Conservation (phyloP, 2,329 filamentous ascomycete genomes). For the Aspergillus sp. region DNA sequence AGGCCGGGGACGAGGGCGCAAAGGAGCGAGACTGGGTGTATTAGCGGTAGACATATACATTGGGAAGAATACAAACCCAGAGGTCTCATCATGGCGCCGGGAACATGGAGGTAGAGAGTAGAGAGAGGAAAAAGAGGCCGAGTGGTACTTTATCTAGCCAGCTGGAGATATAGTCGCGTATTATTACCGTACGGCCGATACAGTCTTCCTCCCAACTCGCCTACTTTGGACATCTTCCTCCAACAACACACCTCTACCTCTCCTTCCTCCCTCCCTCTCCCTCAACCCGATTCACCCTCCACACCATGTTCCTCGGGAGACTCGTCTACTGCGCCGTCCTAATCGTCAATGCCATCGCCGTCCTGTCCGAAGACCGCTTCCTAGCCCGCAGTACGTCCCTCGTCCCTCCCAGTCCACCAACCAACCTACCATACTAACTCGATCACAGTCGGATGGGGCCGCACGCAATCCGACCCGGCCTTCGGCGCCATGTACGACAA, state of each 20-base stretch:
- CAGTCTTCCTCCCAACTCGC: too few relatives aligned
- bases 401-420: constrained; percentile 1
- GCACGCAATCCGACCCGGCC: constrained; percentile 54
- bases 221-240: too few relatives aligned
- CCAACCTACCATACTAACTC: neutral
- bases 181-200: too few relatives aligned
- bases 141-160: too few relatives aligned
- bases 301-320: constrained; percentile 58
- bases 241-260: neutral
- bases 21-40: constrained; percentile 33
- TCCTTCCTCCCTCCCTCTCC: constrained; percentile 1
- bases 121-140: too few relatives aligned
- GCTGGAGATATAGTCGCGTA: too few relatives aligned
- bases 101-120: too few relatives aligned
- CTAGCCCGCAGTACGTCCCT: constrained; percentile 59
- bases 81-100: neutral
- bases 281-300: constrained; percentile 2
- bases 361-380: constrained; percentile 91
- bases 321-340: constrained; percentile 72
- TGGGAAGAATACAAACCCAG: neutral
- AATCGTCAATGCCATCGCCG: constrained; percentile 84
- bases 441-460: constrained; percentile 66
- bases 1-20: constrained; percentile 51
- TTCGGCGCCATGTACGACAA: constrained; percentile 66
- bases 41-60: neutral